These are phyloP conservation scores for Sclerotinia sclerotiorum DNA, from an alignment of 2,329 filamentous ascomycete genomes.

Conservation along the genomic window DNA sequence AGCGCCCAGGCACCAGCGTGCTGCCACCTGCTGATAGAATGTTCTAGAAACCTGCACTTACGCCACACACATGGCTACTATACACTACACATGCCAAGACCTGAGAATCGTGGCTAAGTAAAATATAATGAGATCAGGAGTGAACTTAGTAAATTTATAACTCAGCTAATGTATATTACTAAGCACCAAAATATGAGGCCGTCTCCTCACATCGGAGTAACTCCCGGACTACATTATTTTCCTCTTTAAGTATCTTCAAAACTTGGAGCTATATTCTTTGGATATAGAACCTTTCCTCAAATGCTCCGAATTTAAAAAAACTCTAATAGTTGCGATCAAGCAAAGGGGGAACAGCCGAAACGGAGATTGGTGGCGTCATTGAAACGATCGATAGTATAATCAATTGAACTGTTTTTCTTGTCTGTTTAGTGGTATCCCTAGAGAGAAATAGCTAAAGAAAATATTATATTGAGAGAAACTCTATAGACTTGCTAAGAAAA, in stretches of 20 bases:
- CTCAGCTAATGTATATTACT: neutral
- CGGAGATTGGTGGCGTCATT: neutral
- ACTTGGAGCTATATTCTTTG: neutral
- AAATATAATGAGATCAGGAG: neutral
- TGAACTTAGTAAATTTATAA: neutral
- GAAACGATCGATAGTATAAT: neutral
- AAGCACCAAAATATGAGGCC: neutral
- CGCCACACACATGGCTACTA: neutral
- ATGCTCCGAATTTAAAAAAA: neutral
- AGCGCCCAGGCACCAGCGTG: neutral
- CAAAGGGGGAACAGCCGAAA: neutral
- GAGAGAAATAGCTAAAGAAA: neutral
- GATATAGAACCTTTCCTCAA: neutral
- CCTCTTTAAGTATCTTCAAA: neutral
- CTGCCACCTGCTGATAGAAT: too few relatives aligned
- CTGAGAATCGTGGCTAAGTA: neutral
- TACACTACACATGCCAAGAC: too few relatives aligned
- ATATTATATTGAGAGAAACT: too few relatives aligned
- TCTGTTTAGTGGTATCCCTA: neutral
- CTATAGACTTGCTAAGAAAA: too few relatives aligned
- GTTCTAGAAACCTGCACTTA: constrained; percentile 11
- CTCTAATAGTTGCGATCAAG: neutral
- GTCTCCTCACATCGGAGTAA: neutral
- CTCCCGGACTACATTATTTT: neutral
- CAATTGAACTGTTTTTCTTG: neutral